phyloP scores from a whole-genome alignment of 2,329 filamentous ascomycete species.

The Verticillium nonalfalfae region DNA sequence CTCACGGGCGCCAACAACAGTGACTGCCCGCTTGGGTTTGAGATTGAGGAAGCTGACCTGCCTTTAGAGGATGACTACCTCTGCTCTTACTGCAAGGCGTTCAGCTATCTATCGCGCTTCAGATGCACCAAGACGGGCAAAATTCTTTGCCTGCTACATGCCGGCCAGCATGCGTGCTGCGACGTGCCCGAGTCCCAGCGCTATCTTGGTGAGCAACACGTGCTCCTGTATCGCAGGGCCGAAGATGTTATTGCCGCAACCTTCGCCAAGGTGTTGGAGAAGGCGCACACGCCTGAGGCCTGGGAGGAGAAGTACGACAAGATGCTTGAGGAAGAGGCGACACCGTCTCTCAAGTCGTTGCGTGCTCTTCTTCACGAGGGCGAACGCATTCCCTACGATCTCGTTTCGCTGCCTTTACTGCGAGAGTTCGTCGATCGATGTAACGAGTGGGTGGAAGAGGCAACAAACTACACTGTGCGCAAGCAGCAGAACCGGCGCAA shows the following conservation, averaged over 20 bases:
- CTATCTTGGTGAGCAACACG: slow-evolving; percentile 64
- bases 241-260: slow-evolving; percentile 61
- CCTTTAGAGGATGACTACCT: slow-evolving; percentile 82
- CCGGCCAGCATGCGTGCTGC: slow-evolving; percentile 76
- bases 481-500: slow-evolving; percentile 98
- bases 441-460: slow-evolving; percentile 97
- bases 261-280: slow-evolving; percentile 75
- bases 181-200: slow-evolving; percentile 59
- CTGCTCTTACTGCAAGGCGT: slow-evolving; percentile 87
- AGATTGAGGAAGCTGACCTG: slow-evolving; percentile 66
- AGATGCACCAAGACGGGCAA: slow-evolving; percentile 78
- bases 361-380: slow-evolving; percentile 83
- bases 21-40: slow-evolving; percentile 53
- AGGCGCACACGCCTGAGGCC: slow-evolving; percentile 74
- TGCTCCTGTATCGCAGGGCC: slow-evolving; percentile 69
- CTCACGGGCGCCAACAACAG: slow-evolving; percentile 40
- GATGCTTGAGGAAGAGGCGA: slow-evolving; percentile 74
- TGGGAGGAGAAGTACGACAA: slow-evolving; percentile 91
- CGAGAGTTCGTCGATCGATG: slow-evolving; percentile 90
- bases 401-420: slow-evolving; percentile 75
- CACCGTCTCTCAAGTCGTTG: slow-evolving; percentile 79
- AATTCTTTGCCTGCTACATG: slow-evolving; percentile 75
- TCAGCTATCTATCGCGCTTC: slow-evolving; percentile 85
- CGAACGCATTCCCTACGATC: slow-evolving; percentile 88
- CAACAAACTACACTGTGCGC: slow-evolving; percentile 89